Percentiles rank a stretch among this genome's conserved stretches.
Conservation (phyloP, 2,329 filamentous ascomycete genomes). For the Colletotrichum destructivum region DNA sequence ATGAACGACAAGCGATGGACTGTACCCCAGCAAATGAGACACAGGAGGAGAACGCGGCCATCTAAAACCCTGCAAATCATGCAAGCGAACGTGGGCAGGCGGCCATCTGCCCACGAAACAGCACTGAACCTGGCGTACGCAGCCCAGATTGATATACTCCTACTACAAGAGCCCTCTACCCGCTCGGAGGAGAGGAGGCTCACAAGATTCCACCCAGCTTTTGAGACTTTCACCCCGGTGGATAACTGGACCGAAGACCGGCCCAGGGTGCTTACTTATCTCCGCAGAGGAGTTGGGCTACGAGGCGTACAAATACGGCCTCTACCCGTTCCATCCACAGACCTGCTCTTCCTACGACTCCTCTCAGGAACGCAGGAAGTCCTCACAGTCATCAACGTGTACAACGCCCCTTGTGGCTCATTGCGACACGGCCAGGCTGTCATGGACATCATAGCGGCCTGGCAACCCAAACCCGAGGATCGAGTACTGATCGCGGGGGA, state of each 20-base stretch:
- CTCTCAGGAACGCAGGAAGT: background rate
- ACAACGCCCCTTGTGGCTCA: no score
- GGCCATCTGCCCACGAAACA: background rate
- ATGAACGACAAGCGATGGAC: slow-evolving; percentile 2
- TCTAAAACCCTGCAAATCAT: slow-evolving; percentile 20
- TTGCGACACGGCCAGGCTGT: no score
- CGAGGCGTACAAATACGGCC: slow-evolving; percentile 4
- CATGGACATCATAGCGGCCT: no score
- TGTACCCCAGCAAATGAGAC: background rate
- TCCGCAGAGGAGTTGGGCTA: slow-evolving; percentile 12
- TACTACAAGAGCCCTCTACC: slow-evolving; percentile 16
- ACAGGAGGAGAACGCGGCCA: background rate
- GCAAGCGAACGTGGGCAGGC: slow-evolving; percentile 11
- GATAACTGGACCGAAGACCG: slow-evolving; percentile 16
- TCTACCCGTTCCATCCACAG: background rate
- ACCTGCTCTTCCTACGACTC: slow-evolving; percentile 17
- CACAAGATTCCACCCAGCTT: no score
- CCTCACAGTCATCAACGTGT: slow-evolving; percentile 10
- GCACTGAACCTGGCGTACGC: slow-evolving; percentile 10
- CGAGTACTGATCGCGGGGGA: no score
- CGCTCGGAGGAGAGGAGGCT: slow-evolving; percentile 9
- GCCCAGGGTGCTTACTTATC: slow-evolving; percentile 20
- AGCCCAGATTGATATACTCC: slow-evolving; percentile 13
- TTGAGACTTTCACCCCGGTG: slow-evolving; percentile 11
- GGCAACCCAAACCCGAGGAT: no score